Base-by-base conservation (phyloP, 1,284 basidiomycete species). In the Cutaneotrichosporon cavernicola region DNA sequence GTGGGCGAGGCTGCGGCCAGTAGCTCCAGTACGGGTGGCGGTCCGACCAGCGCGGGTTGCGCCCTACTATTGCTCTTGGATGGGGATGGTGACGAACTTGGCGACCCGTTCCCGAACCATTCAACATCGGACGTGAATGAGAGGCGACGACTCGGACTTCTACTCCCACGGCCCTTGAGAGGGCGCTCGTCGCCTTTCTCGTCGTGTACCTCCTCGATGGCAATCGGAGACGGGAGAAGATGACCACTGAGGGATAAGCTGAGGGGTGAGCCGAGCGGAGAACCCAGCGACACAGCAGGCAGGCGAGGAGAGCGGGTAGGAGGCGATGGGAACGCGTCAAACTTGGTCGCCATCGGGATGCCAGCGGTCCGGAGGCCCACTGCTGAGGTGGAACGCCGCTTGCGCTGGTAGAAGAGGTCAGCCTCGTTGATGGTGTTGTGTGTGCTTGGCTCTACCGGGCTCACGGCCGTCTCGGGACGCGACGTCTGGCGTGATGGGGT, bases 341-440 rank as follows among this genome's bases (percentile, higher is more conserved):
- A 50, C 22, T 50, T 22, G 49, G 49, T 9, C 22, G 49, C 49
- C 49, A 30, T 14, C 1, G 22, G 49, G 11, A 50, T 14, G 49
- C 11, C 22, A 6, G 26, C 6, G 5, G 22, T 30, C 11, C 26
- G 49, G 14, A 26, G 22, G 11, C 49, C 49, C 11, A 50, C 49
- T 11, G 22, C 13, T 11, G 49, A 22, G 22, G 49, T 26, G 14
- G 22, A 30, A 30, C 49, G 22, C 10, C 49, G 49, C 21, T 26
- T 49, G 8, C 22, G 49, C 49, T 53, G 51, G 51, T 32, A 53
- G 51, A 53, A 53, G 9, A 53, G 51, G 13, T 53, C 51, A 6
- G 31, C 51, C 31, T 53, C 51, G 18, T 53, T 34, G 18, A 53
- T 53, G 13, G 51, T 32, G 26, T 53, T 30, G 30, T 53, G 51